Conservation (phyloP, 2,329 filamentous ascomycete genomes). For the Cryphonectria nitschkei region DNA sequence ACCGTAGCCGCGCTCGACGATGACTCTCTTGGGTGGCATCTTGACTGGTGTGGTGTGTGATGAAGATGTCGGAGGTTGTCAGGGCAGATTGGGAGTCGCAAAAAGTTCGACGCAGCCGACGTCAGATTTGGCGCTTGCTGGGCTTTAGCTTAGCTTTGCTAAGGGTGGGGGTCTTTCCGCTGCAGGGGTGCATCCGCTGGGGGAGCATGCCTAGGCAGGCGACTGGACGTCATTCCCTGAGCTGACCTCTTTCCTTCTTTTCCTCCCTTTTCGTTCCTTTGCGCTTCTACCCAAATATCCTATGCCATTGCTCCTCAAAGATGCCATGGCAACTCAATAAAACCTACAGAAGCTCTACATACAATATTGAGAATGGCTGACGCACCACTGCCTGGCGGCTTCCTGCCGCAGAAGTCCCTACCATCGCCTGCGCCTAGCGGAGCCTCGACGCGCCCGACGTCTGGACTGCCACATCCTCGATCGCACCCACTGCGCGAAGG, state of each 20-base stretch:
- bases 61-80: conserved; percentile 28
- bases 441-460: conserved; percentile 44
- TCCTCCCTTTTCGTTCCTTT: background rate
- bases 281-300: no score
- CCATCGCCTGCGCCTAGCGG: conserved; percentile 60
- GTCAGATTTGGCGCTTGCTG: conserved; percentile 20
- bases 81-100: conserved; percentile 17
- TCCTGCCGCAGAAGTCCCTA: conserved; percentile 49
- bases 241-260: background rate
- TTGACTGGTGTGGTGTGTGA: conserved; percentile 33
- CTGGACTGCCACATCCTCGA: conserved; percentile 59
- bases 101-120: conserved; percentile 23
- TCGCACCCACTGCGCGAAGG: conserved; percentile 56
- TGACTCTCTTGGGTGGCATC: conserved; percentile 68
- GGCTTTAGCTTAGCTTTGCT: conserved; percentile 16
- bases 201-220: background rate
- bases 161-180: background rate
- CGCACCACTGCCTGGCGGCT: conserved; percentile 47
- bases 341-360: background rate
- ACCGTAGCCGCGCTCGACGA: conserved; percentile 52
- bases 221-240: conserved; percentile 9
- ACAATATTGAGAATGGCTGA: conserved; percentile 35
- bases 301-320: conserved; percentile 4
- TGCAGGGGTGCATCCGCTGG: background rate
- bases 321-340: conserved; percentile 21